Evolutionary conservation across 2,329 filamentous ascomycete genomes (phyloP), one percentile per base, ranked within the genome.

Genomic region (Cordyceps pruinosa): DNA sequence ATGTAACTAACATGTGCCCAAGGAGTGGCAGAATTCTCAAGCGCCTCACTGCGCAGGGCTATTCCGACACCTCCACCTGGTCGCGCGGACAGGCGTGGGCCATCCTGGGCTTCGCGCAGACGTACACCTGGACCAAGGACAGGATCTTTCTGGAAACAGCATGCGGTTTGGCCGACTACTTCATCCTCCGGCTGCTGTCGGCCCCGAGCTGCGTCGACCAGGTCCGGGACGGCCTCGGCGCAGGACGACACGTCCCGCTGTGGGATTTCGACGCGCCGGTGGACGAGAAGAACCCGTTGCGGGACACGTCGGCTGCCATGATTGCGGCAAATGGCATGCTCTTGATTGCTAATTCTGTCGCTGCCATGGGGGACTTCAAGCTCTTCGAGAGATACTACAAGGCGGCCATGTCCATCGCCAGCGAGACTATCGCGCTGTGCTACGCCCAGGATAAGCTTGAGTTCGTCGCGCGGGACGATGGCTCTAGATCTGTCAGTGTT

Each of bases 41-140:
- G 28, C 69, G 69, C 10, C 66, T 73, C 59, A 80, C 77, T 0
- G 73, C 72, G 10, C 77, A 81, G 59, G 78, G 77, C 2, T 75
- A 74, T 62, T 61, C 65, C 4, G 71, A 76, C 49, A 61, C 68
- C 13, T 78, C 75, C 0, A 78, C 75, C 0, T 80, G 78, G 78
- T 66, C 72, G 1, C 69, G 78, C 2, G 78, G 77, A 0, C 77
- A 80, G 57, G 73, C 75, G 0, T 81, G 77, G 77, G 72, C 70
- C 0, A 74, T 79, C 8, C 65, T 78, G 42, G 77, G 77, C 0
- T 80, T 76, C 53, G 69, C 75, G 1, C 77, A 79, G 59, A 75
- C 74, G 0, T 79, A 77, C 57, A 67, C 63, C 25, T 79, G 75
- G 75, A 79, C 77, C 0, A 74, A 73, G 17, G 70, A 76, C 4